Evolutionary conservation across 805 yeast genomes (phyloP).

Genomic region (Wickerhamomyces subpelliculosus): DNA sequence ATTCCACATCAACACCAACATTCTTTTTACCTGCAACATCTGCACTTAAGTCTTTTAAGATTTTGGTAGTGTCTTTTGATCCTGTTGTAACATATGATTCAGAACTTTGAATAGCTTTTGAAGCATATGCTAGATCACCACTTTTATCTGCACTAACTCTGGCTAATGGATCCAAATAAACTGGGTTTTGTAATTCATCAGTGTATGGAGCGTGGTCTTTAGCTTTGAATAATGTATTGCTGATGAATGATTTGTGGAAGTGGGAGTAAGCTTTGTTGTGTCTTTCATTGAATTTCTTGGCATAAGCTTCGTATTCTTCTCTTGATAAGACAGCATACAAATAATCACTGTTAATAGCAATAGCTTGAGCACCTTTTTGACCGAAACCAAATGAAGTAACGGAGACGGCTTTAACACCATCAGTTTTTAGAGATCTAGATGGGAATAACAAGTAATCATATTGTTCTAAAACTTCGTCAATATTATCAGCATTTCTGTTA

Average conservation of each 20-base stretch:
- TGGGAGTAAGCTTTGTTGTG: slow-evolving; percentile 88
- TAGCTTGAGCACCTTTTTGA: slow-evolving; percentile 97
- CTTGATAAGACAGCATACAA: slow-evolving; percentile 76
- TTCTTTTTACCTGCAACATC: slow-evolving; percentile 37
- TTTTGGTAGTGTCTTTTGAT: slow-evolving; percentile 55
- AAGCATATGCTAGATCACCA: slow-evolving; percentile 39
- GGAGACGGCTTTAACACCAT: slow-evolving; percentile 95
- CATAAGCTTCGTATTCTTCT: slow-evolving; percentile 65
- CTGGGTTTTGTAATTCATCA: slow-evolving; percentile 80
- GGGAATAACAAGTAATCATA: slow-evolving; percentile 90
- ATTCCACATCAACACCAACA: slow-evolving; percentile 97
- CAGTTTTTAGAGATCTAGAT: slow-evolving; percentile 87
- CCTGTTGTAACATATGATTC: slow-evolving; percentile 36
- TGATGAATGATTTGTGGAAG: slow-evolving; percentile 91
- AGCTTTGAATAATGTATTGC: slow-evolving; percentile 85
- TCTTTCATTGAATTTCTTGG: slow-evolving; percentile 64
- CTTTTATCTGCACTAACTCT: slow-evolving; percentile 33
- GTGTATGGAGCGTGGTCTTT: slow-evolving; percentile 91
- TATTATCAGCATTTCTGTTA: slow-evolving; percentile 96
- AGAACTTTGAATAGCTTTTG: slow-evolving; percentile 42
- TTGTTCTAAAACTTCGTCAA: slow-evolving; percentile 76
- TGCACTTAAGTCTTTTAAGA: slow-evolving; percentile 50
- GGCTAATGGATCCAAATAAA: slow-evolving; percentile 94
- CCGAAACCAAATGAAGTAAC: slow-evolving; percentile 98
- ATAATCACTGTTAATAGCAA: slow-evolving; percentile 90